A percentile compares a stretch with the other conserved stretches of the same genome.
Evolutionary conservation across 2,329 filamentous ascomycete species (phyloP).

Genomic region (Clarireedia hainanense): DNA sequence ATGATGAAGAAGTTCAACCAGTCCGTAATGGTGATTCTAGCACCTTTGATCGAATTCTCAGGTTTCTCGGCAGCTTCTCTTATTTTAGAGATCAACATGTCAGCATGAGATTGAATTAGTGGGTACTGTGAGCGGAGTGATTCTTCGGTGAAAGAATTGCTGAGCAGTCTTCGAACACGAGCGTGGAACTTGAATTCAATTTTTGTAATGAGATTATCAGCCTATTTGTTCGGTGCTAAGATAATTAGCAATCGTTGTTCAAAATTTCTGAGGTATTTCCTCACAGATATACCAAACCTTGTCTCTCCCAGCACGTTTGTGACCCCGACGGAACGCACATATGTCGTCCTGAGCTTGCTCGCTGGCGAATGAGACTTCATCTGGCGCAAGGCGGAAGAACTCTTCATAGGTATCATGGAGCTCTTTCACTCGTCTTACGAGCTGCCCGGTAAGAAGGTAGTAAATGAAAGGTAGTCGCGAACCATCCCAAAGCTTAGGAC

Average conservation of each 20-base stretch:
- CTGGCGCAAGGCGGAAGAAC: not conserved
- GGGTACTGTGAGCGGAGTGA: constrained; percentile 27
- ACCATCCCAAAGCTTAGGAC: not conserved
- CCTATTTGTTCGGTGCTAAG: not conserved
- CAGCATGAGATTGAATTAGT: constrained; percentile 13
- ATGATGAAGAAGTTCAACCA: constrained; percentile 32
- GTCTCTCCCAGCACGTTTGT: not conserved
- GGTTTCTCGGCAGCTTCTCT: not conserved
- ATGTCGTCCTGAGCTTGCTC: not conserved
- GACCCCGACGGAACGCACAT: not conserved
- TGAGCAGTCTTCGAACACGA: constrained; percentile 22
- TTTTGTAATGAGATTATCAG: not conserved
- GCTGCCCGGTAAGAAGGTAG: not conserved
- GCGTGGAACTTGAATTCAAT: constrained; percentile 14
- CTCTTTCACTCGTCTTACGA: not conserved
- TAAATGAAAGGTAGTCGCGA: not conserved
- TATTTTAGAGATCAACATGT: constrained; percentile 4
- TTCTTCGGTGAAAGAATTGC: constrained; percentile 26
- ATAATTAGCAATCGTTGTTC: not conserved
- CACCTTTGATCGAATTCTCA: not conserved
- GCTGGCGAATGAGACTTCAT: not conserved
- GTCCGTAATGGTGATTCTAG: constrained; percentile 21
- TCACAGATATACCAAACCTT: not conserved
- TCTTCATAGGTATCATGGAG: not conserved
- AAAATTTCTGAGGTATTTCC: not conserved